Base-by-base conservation (phyloP, 345 rosid species). In the Anacardium occidentale region DNA sequence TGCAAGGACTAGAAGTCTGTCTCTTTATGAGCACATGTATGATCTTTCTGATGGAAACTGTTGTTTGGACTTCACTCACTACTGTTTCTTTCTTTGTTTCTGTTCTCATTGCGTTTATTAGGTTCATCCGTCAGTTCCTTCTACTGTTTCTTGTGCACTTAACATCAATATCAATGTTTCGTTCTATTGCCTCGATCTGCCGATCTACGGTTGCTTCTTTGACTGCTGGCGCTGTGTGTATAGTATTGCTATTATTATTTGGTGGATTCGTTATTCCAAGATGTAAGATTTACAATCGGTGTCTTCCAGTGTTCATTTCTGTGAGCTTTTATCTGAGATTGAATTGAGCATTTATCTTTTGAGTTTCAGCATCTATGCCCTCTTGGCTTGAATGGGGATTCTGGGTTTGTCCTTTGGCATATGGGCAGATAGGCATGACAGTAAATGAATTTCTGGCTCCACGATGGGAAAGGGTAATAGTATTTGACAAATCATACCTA, bases 341-440 rank as follows among this genome's bases (percentile, higher is more conserved):
- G 34, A 7, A 10, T 24, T 10, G 2, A 18, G 15, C 6, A 51
- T 6, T 15, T 57, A 18, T n/a, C 21, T 21, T 67, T 45, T 1
- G 10, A 44, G 10, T 29, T 69, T 64, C 77, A 78, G 81, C 71
- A 13, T 73, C 71, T 25, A 54, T 78, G 62, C 88, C 88, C 18
- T 44, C 40, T 12, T 89, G 91, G 89, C 77, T 86, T 77, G 71
- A 68, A 54, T 91, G 93, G 96, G 93, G 85, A 7, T 87, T 88
- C 70, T 87, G 96, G 96, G 65, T 91, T n/a, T 85, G 88, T 68
- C 91, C 91, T 17, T 32, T 89, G 83, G 68, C 90, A 20, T 89
- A 87, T 69, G 93, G 84, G 17, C 84, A 84, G 68, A 89, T 88
- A 62, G 91, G 90, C 51, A 52, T 91, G 61, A 76, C 89, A 37